These are phyloP conservation scores for Globisporangium barbulae DNA, from an alignment of 352 stramenopile species.

Conservation along the genomic window DNA sequence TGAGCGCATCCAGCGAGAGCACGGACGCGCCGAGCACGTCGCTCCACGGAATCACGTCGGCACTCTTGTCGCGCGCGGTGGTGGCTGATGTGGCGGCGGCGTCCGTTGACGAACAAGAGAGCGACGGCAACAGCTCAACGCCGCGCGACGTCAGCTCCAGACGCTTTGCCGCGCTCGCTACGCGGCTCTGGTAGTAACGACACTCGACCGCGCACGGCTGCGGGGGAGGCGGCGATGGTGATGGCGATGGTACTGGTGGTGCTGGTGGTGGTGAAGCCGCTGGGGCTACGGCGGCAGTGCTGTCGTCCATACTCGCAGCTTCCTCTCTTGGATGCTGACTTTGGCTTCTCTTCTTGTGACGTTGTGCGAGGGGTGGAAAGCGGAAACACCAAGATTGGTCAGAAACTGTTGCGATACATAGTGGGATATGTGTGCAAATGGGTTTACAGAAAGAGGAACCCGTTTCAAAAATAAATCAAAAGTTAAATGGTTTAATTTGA, in stretches of 20 bases:
- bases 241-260: background rate
- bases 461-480: too few species aligned
- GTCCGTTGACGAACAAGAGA: background rate
- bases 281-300: background rate
- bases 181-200: slow-evolving; percentile 16
- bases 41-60: slow-evolving; percentile 11
- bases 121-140: slow-evolving; percentile 6
- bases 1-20: slow-evolving; percentile 3
- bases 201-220: slow-evolving; percentile 10
- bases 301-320: slow-evolving; percentile 1
- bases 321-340: background rate
- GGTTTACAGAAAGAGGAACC: too few species aligned
- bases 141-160: slow-evolving; percentile 11
- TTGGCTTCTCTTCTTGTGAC: background rate
- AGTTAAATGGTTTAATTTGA: too few species aligned
- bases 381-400: background rate
- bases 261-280: background rate
- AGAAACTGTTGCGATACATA: background rate
- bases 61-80: slow-evolving; percentile 7
- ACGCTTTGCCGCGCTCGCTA: slow-evolving; percentile 6
- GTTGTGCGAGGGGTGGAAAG: background rate
- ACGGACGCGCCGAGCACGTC: slow-evolving; percentile 14
- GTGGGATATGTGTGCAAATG: background rate
- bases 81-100: background rate
- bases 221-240: background rate